These are phyloP conservation scores for Xylaria palmicola DNA, from an alignment of 495 filamentous ascomycete genomes.

Conservation along the genomic window DNA sequence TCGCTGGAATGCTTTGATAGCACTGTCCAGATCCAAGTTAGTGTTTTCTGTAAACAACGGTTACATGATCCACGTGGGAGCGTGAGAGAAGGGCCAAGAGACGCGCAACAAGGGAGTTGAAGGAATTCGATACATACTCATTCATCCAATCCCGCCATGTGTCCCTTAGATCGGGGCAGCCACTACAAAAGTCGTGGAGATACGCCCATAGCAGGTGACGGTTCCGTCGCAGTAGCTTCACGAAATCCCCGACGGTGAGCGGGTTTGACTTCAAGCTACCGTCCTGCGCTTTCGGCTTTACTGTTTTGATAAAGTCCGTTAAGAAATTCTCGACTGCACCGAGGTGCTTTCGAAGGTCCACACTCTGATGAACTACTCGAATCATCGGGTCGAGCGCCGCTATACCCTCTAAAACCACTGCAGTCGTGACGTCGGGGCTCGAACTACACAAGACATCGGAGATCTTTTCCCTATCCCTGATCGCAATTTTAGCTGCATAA, in stretches of 20 bases:
- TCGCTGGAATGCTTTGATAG: constrained; percentile 4
- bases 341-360: constrained; percentile 61
- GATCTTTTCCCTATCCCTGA: constrained; percentile 62
- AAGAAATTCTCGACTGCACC: constrained; percentile 58
- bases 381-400: constrained; percentile 66
- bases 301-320: constrained; percentile 54
- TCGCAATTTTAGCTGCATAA: constrained; percentile 54
- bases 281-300: constrained; percentile 32
- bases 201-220: constrained; percentile 56
- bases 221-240: constrained; percentile 55
- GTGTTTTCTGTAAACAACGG: too few relatives aligned
- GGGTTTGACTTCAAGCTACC: constrained; percentile 13
- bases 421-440: constrained; percentile 59
- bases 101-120: not conserved
- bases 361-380: constrained; percentile 58
- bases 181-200: constrained; percentile 59
- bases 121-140: constrained; percentile 10
- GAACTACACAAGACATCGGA: constrained; percentile 55
- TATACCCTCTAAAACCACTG: constrained; percentile 54
- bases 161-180: constrained; percentile 55
- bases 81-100: not conserved
- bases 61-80: too few relatives aligned
- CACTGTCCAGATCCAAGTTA: constrained; percentile 1
- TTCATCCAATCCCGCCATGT: constrained; percentile 52
- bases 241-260: constrained; percentile 62